phyloP scores from a whole-genome alignment of 768 basidiomycete species.

The Cystobasidium tubakii region DNA sequence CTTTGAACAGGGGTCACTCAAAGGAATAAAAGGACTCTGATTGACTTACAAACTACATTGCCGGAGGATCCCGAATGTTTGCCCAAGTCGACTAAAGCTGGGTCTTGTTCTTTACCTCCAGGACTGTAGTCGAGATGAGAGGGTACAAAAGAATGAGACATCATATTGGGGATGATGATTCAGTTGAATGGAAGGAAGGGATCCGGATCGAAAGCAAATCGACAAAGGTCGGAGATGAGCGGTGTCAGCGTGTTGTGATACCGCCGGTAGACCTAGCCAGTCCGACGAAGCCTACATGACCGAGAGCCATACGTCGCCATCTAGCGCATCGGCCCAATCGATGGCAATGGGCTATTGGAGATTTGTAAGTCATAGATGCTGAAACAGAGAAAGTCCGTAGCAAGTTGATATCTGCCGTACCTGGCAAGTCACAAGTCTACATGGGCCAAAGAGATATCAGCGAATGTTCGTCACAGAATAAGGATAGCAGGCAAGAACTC shows the following conservation, averaged over 20 bases:
- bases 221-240: too few species aligned
- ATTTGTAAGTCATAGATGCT: background rate
- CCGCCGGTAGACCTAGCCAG: too few species aligned
- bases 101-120: background rate
- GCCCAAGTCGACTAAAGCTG: constrained; percentile 25
- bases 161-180: background rate
- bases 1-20: background rate
- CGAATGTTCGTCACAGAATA: background rate
- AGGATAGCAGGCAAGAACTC: background rate
- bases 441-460: background rate
- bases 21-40: background rate
- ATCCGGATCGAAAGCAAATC: background rate
- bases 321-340: constrained; percentile 3
- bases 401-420: too few species aligned
- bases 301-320: constrained; percentile 25
- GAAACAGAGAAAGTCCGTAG: background rate
- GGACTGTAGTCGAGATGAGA: background rate
- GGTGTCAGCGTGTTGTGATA: too few species aligned
- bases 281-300: constrained; percentile 19
- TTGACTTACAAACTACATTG: constrained; percentile 39
- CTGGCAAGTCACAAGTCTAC: background rate
- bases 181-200: background rate
- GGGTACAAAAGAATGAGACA: background rate
- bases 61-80: constrained; percentile 24
- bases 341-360: constrained; percentile 13